Conservation (phyloP, 139 green algal species). For the Coelastrella sp. region DNA sequence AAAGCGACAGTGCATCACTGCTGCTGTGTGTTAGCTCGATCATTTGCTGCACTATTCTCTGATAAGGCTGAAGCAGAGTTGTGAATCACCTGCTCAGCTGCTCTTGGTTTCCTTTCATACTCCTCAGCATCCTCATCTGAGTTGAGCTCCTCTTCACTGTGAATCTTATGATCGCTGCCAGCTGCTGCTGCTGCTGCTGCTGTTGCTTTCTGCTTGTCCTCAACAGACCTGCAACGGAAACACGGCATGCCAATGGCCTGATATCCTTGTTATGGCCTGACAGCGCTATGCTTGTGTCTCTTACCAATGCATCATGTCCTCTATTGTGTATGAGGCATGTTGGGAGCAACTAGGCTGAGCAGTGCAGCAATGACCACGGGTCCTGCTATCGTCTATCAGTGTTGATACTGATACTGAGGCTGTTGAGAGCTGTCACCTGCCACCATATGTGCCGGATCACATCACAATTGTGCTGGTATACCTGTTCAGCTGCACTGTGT, state of each 20-base stretch:
- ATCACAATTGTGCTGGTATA: background rate
- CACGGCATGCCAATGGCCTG: too few species aligned
- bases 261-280: too few species aligned
- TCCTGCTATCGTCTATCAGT: too few species aligned
- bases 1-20: too few species aligned
- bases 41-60: background rate
- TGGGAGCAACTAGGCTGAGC: background rate
- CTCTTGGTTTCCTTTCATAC: constrained; percentile 28
- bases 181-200: constrained; percentile 20
- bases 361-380: background rate
- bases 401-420: too few species aligned
- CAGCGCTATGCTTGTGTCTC: too few species aligned
- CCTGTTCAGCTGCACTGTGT: constrained; percentile 58
- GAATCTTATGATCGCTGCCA: background rate
- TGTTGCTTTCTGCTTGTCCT: constrained; percentile 17
- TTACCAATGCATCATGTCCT: too few species aligned
- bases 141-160: background rate
- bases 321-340: background rate
- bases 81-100: constrained; percentile 34
- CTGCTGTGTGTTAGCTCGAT: background rate
- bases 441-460: too few species aligned
- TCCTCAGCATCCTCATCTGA: constrained; percentile 33
- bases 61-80: background rate
- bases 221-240: background rate
- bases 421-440: too few species aligned